Evolutionary conservation across 2,329 filamentous ascomycete species (phyloP).

Genomic region (Diaporthe velutina): DNA sequence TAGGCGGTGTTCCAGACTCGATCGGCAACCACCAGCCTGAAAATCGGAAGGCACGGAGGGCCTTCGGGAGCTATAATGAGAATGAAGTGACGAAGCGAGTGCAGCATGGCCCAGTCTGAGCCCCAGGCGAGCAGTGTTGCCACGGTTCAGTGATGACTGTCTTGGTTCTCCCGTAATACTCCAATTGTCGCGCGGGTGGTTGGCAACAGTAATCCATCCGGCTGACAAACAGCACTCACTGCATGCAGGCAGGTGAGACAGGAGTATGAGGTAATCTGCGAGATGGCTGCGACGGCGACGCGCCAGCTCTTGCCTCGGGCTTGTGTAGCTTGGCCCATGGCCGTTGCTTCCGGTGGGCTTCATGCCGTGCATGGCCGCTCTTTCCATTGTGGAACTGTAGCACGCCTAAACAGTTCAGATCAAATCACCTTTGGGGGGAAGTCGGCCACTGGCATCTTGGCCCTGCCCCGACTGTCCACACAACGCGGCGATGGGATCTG

Average conservation of each 20-base stretch:
- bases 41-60: background rate
- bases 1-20: background rate
- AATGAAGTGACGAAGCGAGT: background rate
- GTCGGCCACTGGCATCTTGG: background rate
- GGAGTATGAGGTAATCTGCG: constrained; percentile 3
- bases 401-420: background rate
- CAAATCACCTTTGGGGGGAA: background rate
- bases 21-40: background rate
- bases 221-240: constrained; percentile 7
- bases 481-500: background rate
- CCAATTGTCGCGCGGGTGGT: constrained; percentile 10
- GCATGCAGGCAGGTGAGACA: constrained; percentile 27
- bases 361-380: background rate
- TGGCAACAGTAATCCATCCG: constrained; percentile 5
- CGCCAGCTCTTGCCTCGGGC: constrained; percentile 4
- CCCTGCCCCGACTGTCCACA: background rate
- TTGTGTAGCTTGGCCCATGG: constrained; percentile 1
- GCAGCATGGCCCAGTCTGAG: background rate
- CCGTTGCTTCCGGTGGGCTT: background rate
- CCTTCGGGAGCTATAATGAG: no score
- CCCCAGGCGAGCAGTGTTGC: background rate
- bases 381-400: background rate
- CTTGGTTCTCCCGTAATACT: background rate
- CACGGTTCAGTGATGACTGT: background rate
- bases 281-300: constrained; percentile 11